These are phyloP conservation scores for Lentinula sp. DNA, from an alignment of 768 basidiomycete species.

Conservation along the genomic window DNA sequence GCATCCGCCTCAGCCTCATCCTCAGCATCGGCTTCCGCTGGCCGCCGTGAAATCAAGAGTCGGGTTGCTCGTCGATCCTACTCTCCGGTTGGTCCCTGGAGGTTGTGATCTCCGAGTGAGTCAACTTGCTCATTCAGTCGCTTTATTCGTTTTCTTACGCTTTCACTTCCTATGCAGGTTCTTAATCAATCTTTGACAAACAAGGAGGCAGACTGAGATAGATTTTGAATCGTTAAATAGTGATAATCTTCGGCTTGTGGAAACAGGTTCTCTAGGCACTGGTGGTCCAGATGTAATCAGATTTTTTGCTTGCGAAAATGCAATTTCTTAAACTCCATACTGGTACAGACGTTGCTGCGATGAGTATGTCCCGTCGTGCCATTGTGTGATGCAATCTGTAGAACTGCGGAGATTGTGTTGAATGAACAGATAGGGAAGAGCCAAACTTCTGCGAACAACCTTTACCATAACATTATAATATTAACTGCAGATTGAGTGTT, in stretches of 20 bases:
- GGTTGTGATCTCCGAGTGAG: neutral
- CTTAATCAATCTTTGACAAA: neutral
- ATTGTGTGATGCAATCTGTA: too few relatives aligned
- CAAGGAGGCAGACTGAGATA: neutral
- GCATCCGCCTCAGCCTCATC: neutral
- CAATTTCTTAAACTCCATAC: neutral
- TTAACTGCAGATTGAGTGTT: too few relatives aligned
- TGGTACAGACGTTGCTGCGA: too few relatives aligned
- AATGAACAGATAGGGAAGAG: too few relatives aligned
- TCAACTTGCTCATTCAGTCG: neutral
- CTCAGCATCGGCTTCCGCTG: neutral
- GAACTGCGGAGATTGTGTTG: too few relatives aligned
- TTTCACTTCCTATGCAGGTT: neutral
- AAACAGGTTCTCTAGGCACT: conserved; percentile 2
- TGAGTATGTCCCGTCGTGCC: too few relatives aligned
- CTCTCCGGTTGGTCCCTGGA: neutral
- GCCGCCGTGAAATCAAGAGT: neutral
- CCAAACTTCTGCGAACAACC: too few relatives aligned
- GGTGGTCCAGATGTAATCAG: neutral
- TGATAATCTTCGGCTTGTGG: neutral
- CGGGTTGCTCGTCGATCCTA: neutral
- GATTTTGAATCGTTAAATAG: neutral
- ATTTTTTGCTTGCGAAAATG: neutral
- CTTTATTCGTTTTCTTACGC: too few relatives aligned
- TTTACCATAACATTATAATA: too few relatives aligned